Evolutionary conservation across 177 flowering plant species (phyloP).

Genomic region (Vitis hybrid): DNA sequence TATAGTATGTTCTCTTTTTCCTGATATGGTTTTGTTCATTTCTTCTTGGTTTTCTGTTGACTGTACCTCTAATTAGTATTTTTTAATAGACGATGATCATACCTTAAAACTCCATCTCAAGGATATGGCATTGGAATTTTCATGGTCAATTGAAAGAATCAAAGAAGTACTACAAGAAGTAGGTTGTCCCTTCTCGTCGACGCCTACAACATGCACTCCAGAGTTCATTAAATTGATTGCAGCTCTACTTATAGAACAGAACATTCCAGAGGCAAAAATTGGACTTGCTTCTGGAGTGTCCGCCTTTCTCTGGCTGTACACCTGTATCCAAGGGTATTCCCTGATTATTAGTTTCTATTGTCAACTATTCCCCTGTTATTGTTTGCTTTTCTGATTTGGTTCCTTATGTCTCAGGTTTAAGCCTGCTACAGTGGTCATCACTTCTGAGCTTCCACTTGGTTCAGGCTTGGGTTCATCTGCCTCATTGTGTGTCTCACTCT

Average conservation of each 20-base stretch:
- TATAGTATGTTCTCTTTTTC: not conserved
- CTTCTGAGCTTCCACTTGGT: slow-evolving; percentile 90
- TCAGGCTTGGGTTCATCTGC: slow-evolving; percentile 98
- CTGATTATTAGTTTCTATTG: not conserved
- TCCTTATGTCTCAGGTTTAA: slow-evolving; percentile 50
- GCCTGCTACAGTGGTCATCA: slow-evolving; percentile 68
- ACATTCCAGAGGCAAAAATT: slow-evolving; percentile 73
- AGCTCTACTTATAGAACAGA: slow-evolving; percentile 63
- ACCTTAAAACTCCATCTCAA: slow-evolving; percentile 64
- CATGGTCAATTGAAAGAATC: slow-evolving; percentile 72
- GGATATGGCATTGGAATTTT: slow-evolving; percentile 69
- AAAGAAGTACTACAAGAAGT: slow-evolving; percentile 47
- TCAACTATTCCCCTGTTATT: not conserved
- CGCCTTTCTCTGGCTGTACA: slow-evolving; percentile 85
- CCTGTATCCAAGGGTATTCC: slow-evolving; percentile 72
- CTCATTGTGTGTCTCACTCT: slow-evolving; percentile 78
- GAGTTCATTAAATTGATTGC: slow-evolving; percentile 46
- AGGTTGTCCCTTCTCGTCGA: slow-evolving; percentile 27
- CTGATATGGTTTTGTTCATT: slow-evolving; percentile 2
- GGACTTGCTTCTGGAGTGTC: slow-evolving; percentile 74
- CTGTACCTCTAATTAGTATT: not conserved
- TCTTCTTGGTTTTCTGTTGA: not conserved
- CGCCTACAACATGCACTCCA: slow-evolving; percentile 55
- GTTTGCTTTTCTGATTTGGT: not conserved
- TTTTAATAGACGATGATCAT: slow-evolving; percentile 44